phyloP scores from a whole-genome alignment of 2,329 filamentous ascomycete genomes.

The Chrysoporthe puriensis region DNA sequence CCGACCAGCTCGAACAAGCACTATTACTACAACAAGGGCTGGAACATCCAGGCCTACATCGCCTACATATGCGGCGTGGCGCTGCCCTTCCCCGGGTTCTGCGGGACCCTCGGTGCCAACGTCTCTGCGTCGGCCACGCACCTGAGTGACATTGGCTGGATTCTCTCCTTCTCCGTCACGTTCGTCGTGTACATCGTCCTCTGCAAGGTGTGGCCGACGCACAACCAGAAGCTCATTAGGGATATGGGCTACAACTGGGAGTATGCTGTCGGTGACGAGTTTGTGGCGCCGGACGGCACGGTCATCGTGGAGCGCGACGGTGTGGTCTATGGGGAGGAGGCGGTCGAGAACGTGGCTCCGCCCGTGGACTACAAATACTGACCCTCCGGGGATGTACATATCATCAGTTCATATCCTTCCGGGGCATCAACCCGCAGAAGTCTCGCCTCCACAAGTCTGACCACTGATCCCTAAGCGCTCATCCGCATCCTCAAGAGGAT shows the following conservation, averaged over 20 bases:
- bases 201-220: slow-evolving; percentile 38
- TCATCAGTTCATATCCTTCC: neutral
- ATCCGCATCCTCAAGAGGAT: too few relatives aligned
- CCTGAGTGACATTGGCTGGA: slow-evolving; percentile 41
- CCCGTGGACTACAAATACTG: slow-evolving; percentile 17
- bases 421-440: neutral
- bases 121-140: slow-evolving; percentile 37
- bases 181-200: slow-evolving; percentile 40
- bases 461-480: too few relatives aligned
- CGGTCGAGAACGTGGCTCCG: slow-evolving; percentile 11
- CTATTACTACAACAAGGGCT: slow-evolving; percentile 40
- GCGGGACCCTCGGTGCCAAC: slow-evolving; percentile 38
- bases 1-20: slow-evolving; percentile 36
- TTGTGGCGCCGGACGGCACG: slow-evolving; percentile 21
- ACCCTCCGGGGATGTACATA: neutral
- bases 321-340: slow-evolving; percentile 14
- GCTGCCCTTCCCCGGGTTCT: slow-evolving; percentile 41
- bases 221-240: slow-evolving; percentile 20
- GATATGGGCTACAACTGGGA: slow-evolving; percentile 22
- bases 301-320: slow-evolving; percentile 19
- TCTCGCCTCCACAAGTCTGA: neutral
- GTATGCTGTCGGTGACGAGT: slow-evolving; percentile 21
- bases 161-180: slow-evolving; percentile 38
- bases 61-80: slow-evolving; percentile 40
- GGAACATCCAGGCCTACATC: slow-evolving; percentile 41